phyloP scores from a whole-genome alignment of 164 flowering plant species.

The Dillenia turbinata region DNA sequence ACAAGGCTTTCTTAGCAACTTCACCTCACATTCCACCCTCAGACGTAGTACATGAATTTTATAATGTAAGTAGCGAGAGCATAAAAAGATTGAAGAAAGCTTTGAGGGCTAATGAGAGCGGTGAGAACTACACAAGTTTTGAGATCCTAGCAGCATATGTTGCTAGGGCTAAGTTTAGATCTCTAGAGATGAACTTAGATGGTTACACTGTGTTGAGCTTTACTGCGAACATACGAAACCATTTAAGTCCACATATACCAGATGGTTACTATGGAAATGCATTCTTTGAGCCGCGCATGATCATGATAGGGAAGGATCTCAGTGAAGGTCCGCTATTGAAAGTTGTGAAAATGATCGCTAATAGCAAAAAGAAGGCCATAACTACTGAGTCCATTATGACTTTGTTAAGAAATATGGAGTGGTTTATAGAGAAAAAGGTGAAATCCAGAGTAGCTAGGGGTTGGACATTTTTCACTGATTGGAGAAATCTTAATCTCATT shows the following conservation, averaged over 20 bases:
- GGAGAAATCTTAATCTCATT: conserved; percentile 26
- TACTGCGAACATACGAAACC: conserved; percentile 14
- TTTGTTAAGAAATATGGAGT: conserved; percentile 13
- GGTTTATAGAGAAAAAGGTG: background rate
- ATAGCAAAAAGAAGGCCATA: conserved; percentile 14
- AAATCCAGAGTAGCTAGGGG: background rate
- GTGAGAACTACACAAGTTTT: conserved; percentile 19
- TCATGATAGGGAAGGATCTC: conserved; percentile 15
- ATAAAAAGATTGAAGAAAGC: conserved; percentile 17
- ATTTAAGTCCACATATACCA: conserved; percentile 23
- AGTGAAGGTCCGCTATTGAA: conserved; percentile 14
- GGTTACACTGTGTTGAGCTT: conserved; percentile 11
- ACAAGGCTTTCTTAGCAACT: conserved; percentile 9
- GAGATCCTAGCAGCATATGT: conserved; percentile 26
- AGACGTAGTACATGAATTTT: conserved; percentile 20
- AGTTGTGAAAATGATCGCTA: conserved; percentile 23
- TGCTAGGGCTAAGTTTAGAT: conserved; percentile 26
- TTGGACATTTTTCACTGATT: conserved; percentile 19
- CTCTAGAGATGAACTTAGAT: conserved; percentile 18
- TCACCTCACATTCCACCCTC: conserved; percentile 21
- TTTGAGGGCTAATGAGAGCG: background rate
- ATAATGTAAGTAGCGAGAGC: conserved; percentile 11
- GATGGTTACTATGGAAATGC: conserved; percentile 36
- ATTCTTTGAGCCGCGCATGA: conserved; percentile 9
- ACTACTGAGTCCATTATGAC: conserved; percentile 6